Conservation (phyloP, 805 yeast species). For the Tanozyma kutaoensis region DNA sequence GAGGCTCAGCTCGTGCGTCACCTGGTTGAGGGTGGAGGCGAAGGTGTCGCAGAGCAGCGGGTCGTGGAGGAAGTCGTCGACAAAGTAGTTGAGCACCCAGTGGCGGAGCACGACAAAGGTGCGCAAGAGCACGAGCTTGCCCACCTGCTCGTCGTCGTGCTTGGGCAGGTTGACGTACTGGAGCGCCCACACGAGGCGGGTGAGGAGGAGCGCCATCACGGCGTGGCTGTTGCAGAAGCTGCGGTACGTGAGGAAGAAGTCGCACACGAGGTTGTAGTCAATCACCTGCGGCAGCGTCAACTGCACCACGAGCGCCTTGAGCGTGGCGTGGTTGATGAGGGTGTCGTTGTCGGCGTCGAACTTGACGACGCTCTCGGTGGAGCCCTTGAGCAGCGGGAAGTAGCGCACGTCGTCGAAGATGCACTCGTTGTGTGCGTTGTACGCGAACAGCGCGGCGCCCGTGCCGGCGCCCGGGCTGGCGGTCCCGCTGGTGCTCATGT, state of each 20-base stretch:
- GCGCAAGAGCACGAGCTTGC: slow-evolving; percentile 59
- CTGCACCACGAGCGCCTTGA: slow-evolving; percentile 36
- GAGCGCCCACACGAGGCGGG: slow-evolving; percentile 65
- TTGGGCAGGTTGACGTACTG: slow-evolving; percentile 20
- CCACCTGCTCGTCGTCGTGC: slow-evolving; percentile 24
- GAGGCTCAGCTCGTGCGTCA: slow-evolving; percentile 17
- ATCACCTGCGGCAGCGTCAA: slow-evolving; percentile 61
- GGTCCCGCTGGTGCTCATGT: no score
- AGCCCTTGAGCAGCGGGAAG: slow-evolving; percentile 17
- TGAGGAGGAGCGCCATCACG: slow-evolving; percentile 45
- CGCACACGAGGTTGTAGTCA: slow-evolving; percentile 69
- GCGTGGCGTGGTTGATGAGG: no score
- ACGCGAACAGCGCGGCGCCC: no score
- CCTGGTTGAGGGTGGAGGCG: slow-evolving; percentile 32
- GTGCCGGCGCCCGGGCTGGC: no score
- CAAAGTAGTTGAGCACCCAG: slow-evolving; percentile 81
- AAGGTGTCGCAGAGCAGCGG: slow-evolving; percentile 25
- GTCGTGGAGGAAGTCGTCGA: slow-evolving; percentile 51
- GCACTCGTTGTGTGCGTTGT: slow-evolving; percentile 23
- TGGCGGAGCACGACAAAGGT: slow-evolving; percentile 81
- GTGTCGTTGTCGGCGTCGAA: slow-evolving; percentile 15
- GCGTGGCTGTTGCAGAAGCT: slow-evolving; percentile 47
- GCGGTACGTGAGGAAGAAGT: slow-evolving; percentile 77
- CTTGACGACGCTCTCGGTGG: slow-evolving; percentile 12
- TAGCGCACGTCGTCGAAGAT: slow-evolving; percentile 21